Evolutionary conservation across 164 flowering plant species (phyloP).

Genomic region (Berberis vulgaris): DNA sequence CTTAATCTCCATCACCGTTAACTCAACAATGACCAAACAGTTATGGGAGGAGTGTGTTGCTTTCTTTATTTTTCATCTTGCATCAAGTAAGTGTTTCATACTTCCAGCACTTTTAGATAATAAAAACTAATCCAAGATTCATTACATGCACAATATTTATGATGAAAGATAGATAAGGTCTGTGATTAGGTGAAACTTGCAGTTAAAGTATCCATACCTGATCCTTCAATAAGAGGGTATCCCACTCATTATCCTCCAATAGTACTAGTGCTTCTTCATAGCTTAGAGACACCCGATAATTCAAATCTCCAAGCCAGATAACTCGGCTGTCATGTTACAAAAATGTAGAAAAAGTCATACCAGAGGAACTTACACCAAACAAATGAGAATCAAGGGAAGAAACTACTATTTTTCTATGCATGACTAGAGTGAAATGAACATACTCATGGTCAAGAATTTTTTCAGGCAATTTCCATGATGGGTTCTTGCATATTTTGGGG

Average conservation of each 20-base stretch:
- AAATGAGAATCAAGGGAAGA: neutral
- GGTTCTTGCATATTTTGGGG: conserved; percentile 54
- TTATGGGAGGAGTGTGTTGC: no score
- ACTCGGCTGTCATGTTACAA: conserved; percentile 47
- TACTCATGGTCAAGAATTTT: conserved; percentile 84
- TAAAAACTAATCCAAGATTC: no score
- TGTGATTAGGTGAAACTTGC: no score
- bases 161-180: no score
- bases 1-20: no score
- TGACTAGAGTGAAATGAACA: conserved; percentile 4
- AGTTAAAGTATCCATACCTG: no score
- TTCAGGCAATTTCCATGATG: conserved; percentile 42
- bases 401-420: neutral
- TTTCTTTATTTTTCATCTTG: no score
- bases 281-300: conserved; percentile 73
- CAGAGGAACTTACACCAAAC: neutral
- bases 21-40: no score
- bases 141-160: no score
- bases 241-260: conserved; percentile 84
- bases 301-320: conserved; percentile 93
- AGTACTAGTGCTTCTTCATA: conserved; percentile 63
- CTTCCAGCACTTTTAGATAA: no score
- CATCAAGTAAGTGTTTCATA: no score
- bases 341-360: neutral
- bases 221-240: conserved; percentile 63